A percentile compares a stretch with the other conserved stretches of the same genome.
Evolutionary conservation across 805 yeast species (phyloP).

Genomic region (Wickerhamomyces queroliae): DNA sequence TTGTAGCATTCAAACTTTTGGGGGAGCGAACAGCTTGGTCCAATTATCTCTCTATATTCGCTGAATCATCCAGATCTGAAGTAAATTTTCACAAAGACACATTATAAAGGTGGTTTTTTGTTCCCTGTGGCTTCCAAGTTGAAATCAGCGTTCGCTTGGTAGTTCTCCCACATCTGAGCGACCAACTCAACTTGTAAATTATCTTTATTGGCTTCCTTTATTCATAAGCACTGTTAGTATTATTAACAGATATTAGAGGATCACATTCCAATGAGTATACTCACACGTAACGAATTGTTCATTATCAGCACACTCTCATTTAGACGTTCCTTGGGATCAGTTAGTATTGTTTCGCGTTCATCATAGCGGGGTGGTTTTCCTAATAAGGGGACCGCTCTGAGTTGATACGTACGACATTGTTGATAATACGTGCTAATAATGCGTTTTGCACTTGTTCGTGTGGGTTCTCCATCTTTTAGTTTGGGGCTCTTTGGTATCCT

Average conservation of each 20-base stretch:
- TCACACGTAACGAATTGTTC: constrained; percentile 50
- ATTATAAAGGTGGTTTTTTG: constrained; percentile 44
- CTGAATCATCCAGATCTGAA: no score
- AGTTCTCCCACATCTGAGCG: constrained; percentile 76
- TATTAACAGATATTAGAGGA: not conserved
- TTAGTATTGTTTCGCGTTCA: not conserved
- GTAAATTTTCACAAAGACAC: no score
- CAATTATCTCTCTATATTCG: no score
- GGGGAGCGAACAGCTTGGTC: no score
- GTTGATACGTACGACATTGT: constrained; percentile 54
- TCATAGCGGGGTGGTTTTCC: not conserved
- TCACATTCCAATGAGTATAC: no score
- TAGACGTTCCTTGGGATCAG: constrained; percentile 47
- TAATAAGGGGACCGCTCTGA: not conserved
- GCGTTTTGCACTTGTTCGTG: constrained; percentile 80
- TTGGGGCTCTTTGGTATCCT: constrained; percentile 16
- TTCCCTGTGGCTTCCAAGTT: constrained; percentile 63
- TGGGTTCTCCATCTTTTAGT: constrained; percentile 64
- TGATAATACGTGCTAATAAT: constrained; percentile 66
- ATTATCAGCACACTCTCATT: constrained; percentile 65
- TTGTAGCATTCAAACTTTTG: no score
- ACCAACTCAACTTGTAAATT: constrained; percentile 67
- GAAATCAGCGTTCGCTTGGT: constrained; percentile 63
- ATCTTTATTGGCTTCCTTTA: constrained; percentile 50
- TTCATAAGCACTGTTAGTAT: not conserved